Base-by-base conservation (phyloP, 768 basidiomycete genomes). In the Calocybe gangraenosa region DNA sequence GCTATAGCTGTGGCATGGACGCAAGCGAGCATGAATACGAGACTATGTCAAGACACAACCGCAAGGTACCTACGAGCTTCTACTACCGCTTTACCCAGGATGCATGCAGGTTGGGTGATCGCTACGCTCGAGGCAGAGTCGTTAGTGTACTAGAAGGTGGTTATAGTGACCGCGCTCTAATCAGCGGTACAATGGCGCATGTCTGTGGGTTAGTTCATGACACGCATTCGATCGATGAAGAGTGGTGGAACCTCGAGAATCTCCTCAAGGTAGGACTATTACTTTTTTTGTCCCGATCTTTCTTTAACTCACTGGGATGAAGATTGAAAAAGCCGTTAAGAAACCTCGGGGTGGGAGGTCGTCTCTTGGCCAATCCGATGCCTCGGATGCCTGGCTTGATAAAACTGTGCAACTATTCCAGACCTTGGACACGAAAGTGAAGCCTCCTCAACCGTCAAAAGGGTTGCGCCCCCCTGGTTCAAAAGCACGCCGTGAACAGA, bases 81-180 rank as follows among this genome's bases (percentile, higher is more conserved):
- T 98, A 87, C 62, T 68, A 84, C 54, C 84, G 79, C 8, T 95
- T 97, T 56, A 82, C 92, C 0, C 71, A 65, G 3, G 92, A 95
- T 53, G 78, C 81, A 0, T 70, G 76, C 42, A 59, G 54, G 0
- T 76, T 99, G 45, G 83, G 86, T 6, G 75, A 85, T 20, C 52
- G 61, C 36, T 82, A 82, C 50, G 81, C 89, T 0, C 56, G 62
- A 1, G 91, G 92, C 0, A 75, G 81, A 33, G 55, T 95, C 4
- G 73, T 98, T 31, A 92, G 90, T 54, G 88, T 97, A 0, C 78
- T 99, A 1, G 95, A 99, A 66, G 95, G 95, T 1, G 95, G 94
- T 1, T 97, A 97, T 58, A 90, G 89, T 54, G 92, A 97, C 61
- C 76, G 85, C 5, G 93, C 95, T 0, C 69, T 98, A 44, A 81